phyloP scores from a whole-genome alignment of 805 yeast species.

The Cyberlindnera maclurae region DNA sequence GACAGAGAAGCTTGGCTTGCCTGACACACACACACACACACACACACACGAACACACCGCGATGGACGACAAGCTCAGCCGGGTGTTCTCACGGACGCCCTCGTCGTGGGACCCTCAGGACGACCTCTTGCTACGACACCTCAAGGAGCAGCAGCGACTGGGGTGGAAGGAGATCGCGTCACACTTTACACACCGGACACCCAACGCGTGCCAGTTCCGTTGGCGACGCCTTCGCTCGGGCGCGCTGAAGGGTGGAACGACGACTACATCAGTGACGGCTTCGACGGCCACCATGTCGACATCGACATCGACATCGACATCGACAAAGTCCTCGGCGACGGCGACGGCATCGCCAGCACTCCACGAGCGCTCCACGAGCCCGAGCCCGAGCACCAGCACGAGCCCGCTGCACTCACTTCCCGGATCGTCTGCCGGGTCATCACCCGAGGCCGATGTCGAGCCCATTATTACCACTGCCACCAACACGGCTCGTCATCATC shows the following conservation, averaged over 20 bases:
- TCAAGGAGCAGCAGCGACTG: constrained; percentile 74
- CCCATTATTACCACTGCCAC: no score
- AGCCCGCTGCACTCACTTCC: no score
- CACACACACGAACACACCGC: background rate
- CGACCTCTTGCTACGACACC: constrained; percentile 60
- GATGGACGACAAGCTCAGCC: constrained; percentile 14
- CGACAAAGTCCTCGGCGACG: constrained; percentile 2
- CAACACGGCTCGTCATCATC: no score
- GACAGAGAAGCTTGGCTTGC: no score
- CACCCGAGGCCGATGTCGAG: no score
- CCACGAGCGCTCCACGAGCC: background rate
- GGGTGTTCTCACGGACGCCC: constrained; percentile 31
- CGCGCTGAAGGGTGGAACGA: constrained; percentile 24
- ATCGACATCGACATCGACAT: constrained; percentile 11
- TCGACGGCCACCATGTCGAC: constrained; percentile 8
- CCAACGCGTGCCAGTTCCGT: constrained; percentile 84
- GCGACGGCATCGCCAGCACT: background rate
- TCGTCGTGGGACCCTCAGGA: constrained; percentile 77
- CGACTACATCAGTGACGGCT: constrained; percentile 5
- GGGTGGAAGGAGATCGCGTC: constrained; percentile 88
- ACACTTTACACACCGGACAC: constrained; percentile 73
- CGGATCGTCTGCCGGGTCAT: no score
- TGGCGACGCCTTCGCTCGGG: constrained; percentile 67
- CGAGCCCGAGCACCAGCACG: background rate
- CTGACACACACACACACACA: background rate